A percentile compares a stretch with the other conserved stretches of the same genome.
These are phyloP conservation scores for Echinochloa phyllopogon DNA, from an alignment of 176 grass and related monocot species.

Conservation along the genomic window DNA sequence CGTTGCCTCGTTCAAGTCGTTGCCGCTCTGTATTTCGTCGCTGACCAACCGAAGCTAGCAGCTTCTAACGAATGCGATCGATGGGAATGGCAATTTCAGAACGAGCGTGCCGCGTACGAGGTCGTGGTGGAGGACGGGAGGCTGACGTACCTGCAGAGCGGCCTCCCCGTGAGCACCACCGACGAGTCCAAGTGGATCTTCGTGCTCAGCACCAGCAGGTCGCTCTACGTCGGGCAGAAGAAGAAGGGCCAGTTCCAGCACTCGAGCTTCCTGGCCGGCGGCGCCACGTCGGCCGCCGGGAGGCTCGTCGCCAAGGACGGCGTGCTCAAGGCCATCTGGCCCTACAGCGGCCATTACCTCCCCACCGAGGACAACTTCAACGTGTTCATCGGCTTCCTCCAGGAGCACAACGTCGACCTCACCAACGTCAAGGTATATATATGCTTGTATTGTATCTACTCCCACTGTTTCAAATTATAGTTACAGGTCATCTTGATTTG, in stretches of 20 bases:
- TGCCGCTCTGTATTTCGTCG: background rate
- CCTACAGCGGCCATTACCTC: conserved; percentile 81
- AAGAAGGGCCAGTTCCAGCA: conserved; percentile 78
- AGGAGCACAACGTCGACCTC: conserved; percentile 73
- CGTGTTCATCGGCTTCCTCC: conserved; percentile 67
- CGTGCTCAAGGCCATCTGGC: conserved; percentile 76
- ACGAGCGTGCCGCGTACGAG: conserved; percentile 66
- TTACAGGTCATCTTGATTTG: no score
- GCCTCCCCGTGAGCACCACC: conserved; percentile 50
- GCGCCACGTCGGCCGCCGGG: conserved; percentile 67
- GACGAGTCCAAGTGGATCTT: conserved; percentile 86
- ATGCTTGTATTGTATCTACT: no score
- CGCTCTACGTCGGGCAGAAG: conserved; percentile 80
- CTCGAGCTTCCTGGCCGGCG: conserved; percentile 76
- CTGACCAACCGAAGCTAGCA: background rate
- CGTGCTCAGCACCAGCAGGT: conserved; percentile 73
- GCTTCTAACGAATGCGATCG: background rate
- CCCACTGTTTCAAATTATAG: no score
- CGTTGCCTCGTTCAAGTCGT: background rate
- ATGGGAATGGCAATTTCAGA: background rate
- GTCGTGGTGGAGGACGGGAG: conserved; percentile 61
- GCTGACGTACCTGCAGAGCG: conserved; percentile 57
- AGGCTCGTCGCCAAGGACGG: conserved; percentile 68
- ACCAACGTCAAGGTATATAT: conserved; percentile 63
- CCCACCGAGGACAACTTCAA: conserved; percentile 82